Percentiles rank a stretch among this genome's conserved stretches.
These are phyloP conservation scores for Buxus sempervirens DNA, from an alignment of 164 flowering plant genomes.

Conservation along the genomic window DNA sequence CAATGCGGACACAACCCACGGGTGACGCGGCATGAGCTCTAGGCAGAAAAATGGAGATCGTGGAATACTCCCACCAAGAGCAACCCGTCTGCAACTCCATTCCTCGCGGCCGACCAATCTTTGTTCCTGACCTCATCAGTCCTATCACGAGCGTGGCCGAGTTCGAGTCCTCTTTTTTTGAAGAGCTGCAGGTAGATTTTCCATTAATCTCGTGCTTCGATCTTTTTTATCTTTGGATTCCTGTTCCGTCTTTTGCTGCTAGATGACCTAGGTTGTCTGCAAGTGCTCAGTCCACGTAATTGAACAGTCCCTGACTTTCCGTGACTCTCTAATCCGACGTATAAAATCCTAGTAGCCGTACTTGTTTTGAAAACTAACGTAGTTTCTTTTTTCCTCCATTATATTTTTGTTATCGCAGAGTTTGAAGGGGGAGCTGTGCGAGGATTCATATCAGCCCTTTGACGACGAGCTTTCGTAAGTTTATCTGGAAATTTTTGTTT, in stretches of 20 bases:
- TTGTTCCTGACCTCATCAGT: constrained; percentile 43
- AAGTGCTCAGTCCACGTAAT: neutral
- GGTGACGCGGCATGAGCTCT: too few species aligned
- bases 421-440: constrained; percentile 36
- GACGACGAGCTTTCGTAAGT: constrained; percentile 52
- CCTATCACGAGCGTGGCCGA: constrained; percentile 40
- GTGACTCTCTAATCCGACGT: neutral
- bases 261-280: neutral
- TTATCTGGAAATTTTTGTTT: neutral
- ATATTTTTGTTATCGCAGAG: constrained; percentile 26
- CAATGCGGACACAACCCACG: too few species aligned
- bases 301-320: neutral
- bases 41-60: constrained; percentile 5
- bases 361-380: neutral
- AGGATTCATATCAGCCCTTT: constrained; percentile 18
- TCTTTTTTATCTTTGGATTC: too few species aligned
- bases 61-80: neutral
- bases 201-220: neutral
- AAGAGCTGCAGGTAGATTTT: constrained; percentile 40
- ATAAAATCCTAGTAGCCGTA: neutral
- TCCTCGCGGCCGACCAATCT: constrained; percentile 76
- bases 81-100: constrained; percentile 22
- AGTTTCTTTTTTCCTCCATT: too few species aligned
- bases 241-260: neutral
- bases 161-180: constrained; percentile 35